phyloP scores from a whole-genome alignment of 2,329 filamentous ascomycete genomes.

The Fusarium sp. region DNA sequence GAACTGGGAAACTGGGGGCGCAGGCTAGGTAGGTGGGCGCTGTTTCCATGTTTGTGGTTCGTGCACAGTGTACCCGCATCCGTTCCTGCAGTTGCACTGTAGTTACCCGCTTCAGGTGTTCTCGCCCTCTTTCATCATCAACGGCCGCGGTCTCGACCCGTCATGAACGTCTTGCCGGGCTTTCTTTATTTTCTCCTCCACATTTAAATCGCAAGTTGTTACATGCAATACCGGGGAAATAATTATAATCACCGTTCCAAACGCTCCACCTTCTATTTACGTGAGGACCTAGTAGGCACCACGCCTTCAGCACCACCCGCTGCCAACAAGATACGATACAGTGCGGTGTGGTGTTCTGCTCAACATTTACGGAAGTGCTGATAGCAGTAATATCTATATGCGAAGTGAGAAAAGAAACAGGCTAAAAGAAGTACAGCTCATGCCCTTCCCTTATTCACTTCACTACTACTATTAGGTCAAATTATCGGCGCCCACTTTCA shows the following conservation, averaged over 20 bases:
- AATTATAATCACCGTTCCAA: constrained; percentile 14
- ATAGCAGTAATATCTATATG: constrained; percentile 3
- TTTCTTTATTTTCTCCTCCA: constrained; percentile 20
- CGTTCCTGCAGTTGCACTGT: constrained; percentile 14
- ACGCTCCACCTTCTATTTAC: not conserved
- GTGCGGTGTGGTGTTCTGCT: constrained; percentile 3
- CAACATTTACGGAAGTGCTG: not conserved
- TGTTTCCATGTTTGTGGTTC: constrained; percentile 7
- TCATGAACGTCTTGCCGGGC: constrained; percentile 11
- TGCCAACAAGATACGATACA: not conserved
- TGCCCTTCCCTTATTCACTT: constrained; percentile 25
- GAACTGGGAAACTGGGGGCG: not conserved
- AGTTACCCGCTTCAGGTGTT: constrained; percentile 23
- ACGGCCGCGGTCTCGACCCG: constrained; percentile 26
- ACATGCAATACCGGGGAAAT: not conserved
- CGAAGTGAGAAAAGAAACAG: constrained; percentile 14
- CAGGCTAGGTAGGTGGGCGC: not conserved
- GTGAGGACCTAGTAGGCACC: not conserved
- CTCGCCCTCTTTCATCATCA: constrained; percentile 27
- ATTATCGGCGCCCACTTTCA: constrained; percentile 21
- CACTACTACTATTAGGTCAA: constrained; percentile 17
- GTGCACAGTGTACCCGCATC: constrained; percentile 21
- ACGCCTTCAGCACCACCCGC: not conserved
- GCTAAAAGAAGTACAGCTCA: constrained; percentile 29
- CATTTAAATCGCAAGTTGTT: constrained; percentile 3